Evolutionary conservation across 176 grass and related monocot genomes (phyloP).

Genomic region (Secale cereale): DNA sequence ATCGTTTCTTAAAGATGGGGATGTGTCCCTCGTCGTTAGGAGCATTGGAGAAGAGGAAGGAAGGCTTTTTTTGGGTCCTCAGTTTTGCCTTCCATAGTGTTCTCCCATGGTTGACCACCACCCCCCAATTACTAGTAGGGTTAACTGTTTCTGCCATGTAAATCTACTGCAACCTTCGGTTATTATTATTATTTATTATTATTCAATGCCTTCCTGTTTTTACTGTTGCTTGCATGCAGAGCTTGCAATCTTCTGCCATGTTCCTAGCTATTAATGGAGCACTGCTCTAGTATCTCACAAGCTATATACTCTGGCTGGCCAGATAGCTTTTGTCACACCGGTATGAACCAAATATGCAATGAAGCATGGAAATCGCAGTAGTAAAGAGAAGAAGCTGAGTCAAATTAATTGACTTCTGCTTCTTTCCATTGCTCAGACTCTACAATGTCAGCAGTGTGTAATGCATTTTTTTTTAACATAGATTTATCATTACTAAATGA

Average conservation of each 20-base stretch:
- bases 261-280: slow-evolving; percentile 37
- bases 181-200: not conserved
- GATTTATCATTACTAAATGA: not conserved
- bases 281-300: slow-evolving; percentile 33
- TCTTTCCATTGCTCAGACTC: not conserved
- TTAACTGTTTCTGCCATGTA: slow-evolving; percentile 39
- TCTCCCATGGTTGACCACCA: slow-evolving; percentile 43
- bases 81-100: slow-evolving; percentile 48
- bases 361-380: slow-evolving; percentile 12
- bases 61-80: slow-evolving; percentile 41
- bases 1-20: not conserved
- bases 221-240: slow-evolving; percentile 30
- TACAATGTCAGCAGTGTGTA: slow-evolving; percentile 31
- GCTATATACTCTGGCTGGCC: slow-evolving; percentile 29
- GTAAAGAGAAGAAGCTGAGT: slow-evolving; percentile 10
- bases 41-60: slow-evolving; percentile 37
- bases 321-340: slow-evolving; percentile 32
- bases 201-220: slow-evolving; percentile 32
- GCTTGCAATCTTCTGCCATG: slow-evolving; percentile 26
- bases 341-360: slow-evolving; percentile 5
- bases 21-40: slow-evolving; percentile 18
- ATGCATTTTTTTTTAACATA: slow-evolving; percentile 23
- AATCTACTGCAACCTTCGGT: slow-evolving; percentile 41
- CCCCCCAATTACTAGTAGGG: slow-evolving; percentile 14
- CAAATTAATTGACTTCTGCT: not conserved